Evolutionary conservation across 2,329 filamentous ascomycete species (phyloP).

Genomic region (Penicillium sumatraense): DNA sequence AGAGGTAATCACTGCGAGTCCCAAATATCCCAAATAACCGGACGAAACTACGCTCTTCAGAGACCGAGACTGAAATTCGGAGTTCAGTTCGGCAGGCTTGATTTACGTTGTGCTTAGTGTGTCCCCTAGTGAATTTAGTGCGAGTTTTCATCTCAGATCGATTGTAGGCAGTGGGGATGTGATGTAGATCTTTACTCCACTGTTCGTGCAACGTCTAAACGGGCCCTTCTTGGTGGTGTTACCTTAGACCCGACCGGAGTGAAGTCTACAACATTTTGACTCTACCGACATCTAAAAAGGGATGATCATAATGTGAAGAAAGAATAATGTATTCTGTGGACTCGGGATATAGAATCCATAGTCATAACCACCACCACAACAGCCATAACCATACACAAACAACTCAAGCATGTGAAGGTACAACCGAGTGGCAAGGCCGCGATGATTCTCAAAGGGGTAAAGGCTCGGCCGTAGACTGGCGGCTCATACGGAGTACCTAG

Average conservation of each 20-base stretch:
- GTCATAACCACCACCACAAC: no score
- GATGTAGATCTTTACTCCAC: neutral
- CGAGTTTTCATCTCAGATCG: neutral
- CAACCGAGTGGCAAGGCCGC: constrained; percentile 5
- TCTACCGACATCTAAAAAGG: no score
- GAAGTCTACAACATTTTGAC: neutral
- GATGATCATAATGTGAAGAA: neutral
- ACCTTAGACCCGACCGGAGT: neutral
- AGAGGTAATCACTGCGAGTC: neutral
- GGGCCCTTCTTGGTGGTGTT: neutral
- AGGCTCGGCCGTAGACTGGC: constrained; percentile 17
- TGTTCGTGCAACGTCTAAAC: constrained; percentile 4
- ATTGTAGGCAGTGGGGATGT: neutral
- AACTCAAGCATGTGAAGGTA: neutral
- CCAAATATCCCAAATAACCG: neutral
- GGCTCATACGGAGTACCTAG: neutral
- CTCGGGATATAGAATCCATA: neutral
- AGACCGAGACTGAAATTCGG: neutral
- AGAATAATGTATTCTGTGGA: neutral
- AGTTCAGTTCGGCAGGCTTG: neutral
- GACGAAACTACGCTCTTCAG: neutral
- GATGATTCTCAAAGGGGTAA: constrained; percentile 3
- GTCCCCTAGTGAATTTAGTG: no score
- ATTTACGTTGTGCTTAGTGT: neutral
- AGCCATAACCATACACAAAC: neutral